phyloP scores from a whole-genome alignment of 2,329 filamentous ascomycete genomes.

The Laburnicola sp. region DNA sequence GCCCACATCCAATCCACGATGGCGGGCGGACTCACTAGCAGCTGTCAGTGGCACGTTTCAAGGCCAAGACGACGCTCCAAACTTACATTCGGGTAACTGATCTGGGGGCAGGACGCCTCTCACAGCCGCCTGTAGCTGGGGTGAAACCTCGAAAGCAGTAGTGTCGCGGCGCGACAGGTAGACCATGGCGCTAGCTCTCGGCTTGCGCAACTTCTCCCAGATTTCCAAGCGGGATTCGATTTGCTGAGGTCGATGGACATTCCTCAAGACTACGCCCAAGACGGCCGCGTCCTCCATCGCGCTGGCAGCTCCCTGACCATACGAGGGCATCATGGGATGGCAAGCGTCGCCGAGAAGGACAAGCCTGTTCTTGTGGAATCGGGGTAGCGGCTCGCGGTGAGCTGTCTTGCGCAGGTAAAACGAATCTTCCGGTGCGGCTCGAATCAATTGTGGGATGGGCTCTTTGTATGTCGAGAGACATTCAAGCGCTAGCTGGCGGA shows the following conservation, averaged over 20 bases:
- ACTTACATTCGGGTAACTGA: slow-evolving; percentile 11
- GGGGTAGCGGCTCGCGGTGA: slow-evolving; percentile 5
- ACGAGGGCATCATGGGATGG: slow-evolving; percentile 17
- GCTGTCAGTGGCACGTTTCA: slow-evolving; percentile 4
- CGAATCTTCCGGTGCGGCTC: slow-evolving; percentile 3
- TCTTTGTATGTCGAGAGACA: slow-evolving; percentile 2
- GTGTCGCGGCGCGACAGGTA: slow-evolving; percentile 6
- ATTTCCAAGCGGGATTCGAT: slow-evolving; percentile 8
- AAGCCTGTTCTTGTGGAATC: slow-evolving; percentile 8
- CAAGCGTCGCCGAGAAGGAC: slow-evolving; percentile 14
- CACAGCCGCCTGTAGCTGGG: slow-evolving; percentile 9
- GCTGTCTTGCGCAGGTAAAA: slow-evolving; percentile 6
- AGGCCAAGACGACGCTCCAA: slow-evolving; percentile 3
- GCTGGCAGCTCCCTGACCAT: slow-evolving; percentile 10
- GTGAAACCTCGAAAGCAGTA: slow-evolving; percentile 8
- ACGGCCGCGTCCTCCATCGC: slow-evolving; percentile 14
- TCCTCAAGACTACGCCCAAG: slow-evolving; percentile 7
- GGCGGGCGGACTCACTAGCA: slow-evolving; percentile 7
- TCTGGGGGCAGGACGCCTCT: slow-evolving; percentile 6
- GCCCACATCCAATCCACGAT: slow-evolving; percentile 9
- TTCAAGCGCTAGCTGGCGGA: slow-evolving; percentile 7
- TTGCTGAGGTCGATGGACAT: slow-evolving; percentile 2
- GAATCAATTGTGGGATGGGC: slow-evolving; percentile 4
- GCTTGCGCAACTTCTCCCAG: slow-evolving; percentile 9
- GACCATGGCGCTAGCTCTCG: slow-evolving; percentile 9